Base-by-base conservation (phyloP, 2,329 filamentous ascomycete genomes). In the Cyclaneusma minus region DNA sequence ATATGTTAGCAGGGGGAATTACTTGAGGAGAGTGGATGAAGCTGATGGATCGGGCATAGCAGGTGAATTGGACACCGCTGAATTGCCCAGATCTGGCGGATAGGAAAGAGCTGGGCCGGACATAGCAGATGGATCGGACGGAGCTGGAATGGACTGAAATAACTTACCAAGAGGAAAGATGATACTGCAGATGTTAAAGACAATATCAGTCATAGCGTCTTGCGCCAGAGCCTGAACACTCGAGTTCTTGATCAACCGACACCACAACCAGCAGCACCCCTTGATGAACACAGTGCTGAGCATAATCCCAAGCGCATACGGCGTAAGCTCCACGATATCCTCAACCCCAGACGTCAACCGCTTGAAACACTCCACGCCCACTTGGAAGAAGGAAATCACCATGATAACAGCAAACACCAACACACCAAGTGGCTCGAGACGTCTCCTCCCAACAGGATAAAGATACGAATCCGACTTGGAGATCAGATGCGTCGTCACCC, bases 351-450 rank as follows among this genome's bases (percentile, higher is more conserved):
- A 66, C 17, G 66, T 52, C 6, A 74, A 43, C 34, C 69, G 68
- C 34, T 56, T 43, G 2, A 71, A 56, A n/a, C 65, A 70, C 40
- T 73, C 65, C 38, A 72, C 52, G 6, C 69, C 47, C 22, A 75
- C 68, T 37, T 73, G 67, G 6, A 64, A 43, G 36, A 74, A 73
- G 3, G 65, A 69, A 3, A 70, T 62, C 24, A 73, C 56, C 68
- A 74, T 74, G 34, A 68, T 62, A 34, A 72, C 63, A 14, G 60
- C 64, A 46, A 73, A 73, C 24, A 72, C 66, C 7, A 74, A 53
- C 23, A 74, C 70, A 2, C 68, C 68, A 6, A 73, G 51, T 0
- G 68, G 68, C 35, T 73, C 68, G 6, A 74, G 55, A 6, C 68
- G 57, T 24, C 56, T 52, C 14, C 62, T 53, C 4, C 63, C 62